phyloP scores from a whole-genome alignment of 352 stramenopile genomes.

The Phytophthora pistaciae region DNA sequence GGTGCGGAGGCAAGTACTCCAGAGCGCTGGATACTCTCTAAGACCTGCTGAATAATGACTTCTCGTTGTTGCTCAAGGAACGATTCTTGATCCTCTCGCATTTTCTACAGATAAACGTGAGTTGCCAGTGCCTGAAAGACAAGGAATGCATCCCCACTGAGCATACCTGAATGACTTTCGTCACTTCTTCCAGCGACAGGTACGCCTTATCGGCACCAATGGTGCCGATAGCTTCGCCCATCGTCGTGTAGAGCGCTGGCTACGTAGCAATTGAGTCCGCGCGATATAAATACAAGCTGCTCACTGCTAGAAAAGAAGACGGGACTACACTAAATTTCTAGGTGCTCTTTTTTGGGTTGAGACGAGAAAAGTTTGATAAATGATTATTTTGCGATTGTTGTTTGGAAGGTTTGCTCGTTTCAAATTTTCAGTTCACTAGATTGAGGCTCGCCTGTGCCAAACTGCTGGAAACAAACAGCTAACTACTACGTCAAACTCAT shows the following conservation, averaged over 20 bases:
- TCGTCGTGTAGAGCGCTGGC: not conserved
- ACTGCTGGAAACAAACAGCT: not conserved
- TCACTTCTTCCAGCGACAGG: constrained; percentile 32
- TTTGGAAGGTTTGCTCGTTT: too few species aligned
- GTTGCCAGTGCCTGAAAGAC: not conserved
- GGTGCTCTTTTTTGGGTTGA: too few species aligned
- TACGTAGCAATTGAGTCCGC: not conserved
- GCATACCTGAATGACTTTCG: constrained; percentile 34
- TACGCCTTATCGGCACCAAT: constrained; percentile 3
- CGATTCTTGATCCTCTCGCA: constrained; percentile 51
- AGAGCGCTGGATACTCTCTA: constrained; percentile 54
- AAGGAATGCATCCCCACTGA: not conserved
- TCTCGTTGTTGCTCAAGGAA: constrained; percentile 64
- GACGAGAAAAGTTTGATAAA: too few species aligned
- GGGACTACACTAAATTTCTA: too few species aligned
- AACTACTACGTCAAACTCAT: constrained; percentile 8
- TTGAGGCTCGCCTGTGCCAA: too few species aligned
- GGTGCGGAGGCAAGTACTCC: constrained; percentile 13
- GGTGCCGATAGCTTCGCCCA: constrained; percentile 1
- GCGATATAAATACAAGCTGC: not conserved
- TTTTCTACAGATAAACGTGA: constrained; percentile 21
- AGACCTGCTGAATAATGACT: constrained; percentile 69
- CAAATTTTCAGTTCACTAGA: too few species aligned
- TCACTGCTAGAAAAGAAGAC: too few species aligned
- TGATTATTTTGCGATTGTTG: too few species aligned